Base-by-base conservation (phyloP, 2,329 filamentous ascomycete genomes). In the Ophiostoma pallidulum region DNA sequence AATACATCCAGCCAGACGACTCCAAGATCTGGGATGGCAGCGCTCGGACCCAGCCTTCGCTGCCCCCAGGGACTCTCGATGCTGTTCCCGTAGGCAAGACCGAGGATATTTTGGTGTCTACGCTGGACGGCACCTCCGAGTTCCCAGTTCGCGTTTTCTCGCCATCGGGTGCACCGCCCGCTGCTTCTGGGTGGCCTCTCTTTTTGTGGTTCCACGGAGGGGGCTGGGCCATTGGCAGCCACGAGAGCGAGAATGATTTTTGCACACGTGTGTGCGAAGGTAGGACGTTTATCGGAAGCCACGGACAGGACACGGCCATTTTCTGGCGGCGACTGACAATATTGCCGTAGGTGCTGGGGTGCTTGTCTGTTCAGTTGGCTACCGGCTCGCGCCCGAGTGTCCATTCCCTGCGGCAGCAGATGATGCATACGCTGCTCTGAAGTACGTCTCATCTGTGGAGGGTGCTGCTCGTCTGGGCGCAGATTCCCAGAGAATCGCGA, bases 121-220 rank as follows among this genome's bases (percentile, higher is more conserved):
- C 52, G 10, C 53, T 59, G 10, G 22, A 51, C 2, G 61, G 62
- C 22, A 45, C 63, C 1, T 54, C 50, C 12, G 53, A 52, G 10
- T 64, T 64, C 26, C 52, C 55, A 4, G 55, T 62, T 6, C 57
- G 65, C n/a, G 55, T 61, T 8, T 67, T 64, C 43, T 57, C 53
- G 3, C 65, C 64, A 3, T 53, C 50, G 2, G 54, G 55, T 3
- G 37, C 54, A 2, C 41, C 50, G 18, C 58, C 60, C 7, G 45
- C 46, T 0, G 45, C 45, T 0, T 13, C 49, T 6, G 64, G 61
- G 3, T 66, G 64, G 64, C 64, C 65, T 3, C 55, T 58, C 5
- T 56, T 67, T n/a, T 45, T 68, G 8, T 68, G 65, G 66, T 62
- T 61, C 20, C 66, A 68, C 38, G 66, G 66, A 19, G 66, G 66